Evolutionary conservation across 805 yeast genomes (phyloP).

Genomic region (Candida chilensis): DNA sequence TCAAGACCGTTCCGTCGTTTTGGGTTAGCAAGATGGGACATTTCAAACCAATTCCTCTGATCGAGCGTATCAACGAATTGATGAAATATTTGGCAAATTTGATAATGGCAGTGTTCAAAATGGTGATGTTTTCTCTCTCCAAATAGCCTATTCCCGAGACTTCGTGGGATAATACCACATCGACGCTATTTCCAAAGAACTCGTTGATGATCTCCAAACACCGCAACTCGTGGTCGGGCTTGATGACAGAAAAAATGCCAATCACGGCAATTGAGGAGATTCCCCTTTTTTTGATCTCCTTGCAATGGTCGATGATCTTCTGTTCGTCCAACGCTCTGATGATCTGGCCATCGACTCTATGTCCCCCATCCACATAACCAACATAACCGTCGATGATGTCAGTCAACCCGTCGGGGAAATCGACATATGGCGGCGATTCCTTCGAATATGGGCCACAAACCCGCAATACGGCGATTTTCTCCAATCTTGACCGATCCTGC

Average conservation of each 20-base stretch:
- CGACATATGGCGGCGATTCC: conserved; percentile 29
- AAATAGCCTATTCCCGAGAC: conserved; percentile 34
- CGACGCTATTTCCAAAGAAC: conserved; percentile 20
- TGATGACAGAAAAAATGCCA: conserved; percentile 31
- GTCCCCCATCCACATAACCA: conserved; percentile 28
- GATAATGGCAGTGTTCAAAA: conserved; percentile 34
- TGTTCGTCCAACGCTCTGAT: conserved; percentile 19
- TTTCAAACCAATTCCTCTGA: conserved; percentile 19
- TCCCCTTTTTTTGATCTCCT: conserved; percentile 17
- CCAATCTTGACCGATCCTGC: conserved; percentile 29
- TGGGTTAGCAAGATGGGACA: conserved; percentile 34
- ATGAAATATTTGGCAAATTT: conserved; percentile 33
- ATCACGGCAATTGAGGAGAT: conserved; percentile 26
- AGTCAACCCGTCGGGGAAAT: conserved; percentile 29
- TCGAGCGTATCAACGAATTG: conserved; percentile 24
- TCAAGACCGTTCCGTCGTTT: conserved; percentile 39
- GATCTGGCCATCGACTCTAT: conserved; percentile 29
- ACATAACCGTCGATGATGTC: conserved; percentile 21
- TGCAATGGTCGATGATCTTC: conserved; percentile 16
- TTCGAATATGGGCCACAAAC: conserved; percentile 32
- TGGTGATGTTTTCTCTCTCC: conserved; percentile 38
- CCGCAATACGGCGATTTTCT: conserved; percentile 36
- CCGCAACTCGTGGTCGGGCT: conserved; percentile 22
- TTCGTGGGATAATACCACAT: conserved; percentile 25
- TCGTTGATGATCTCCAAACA: conserved; percentile 19